These are phyloP conservation scores for Aspergillus incahuasiensis DNA, from an alignment of 495 filamentous ascomycete genomes.

Conservation along the genomic window DNA sequence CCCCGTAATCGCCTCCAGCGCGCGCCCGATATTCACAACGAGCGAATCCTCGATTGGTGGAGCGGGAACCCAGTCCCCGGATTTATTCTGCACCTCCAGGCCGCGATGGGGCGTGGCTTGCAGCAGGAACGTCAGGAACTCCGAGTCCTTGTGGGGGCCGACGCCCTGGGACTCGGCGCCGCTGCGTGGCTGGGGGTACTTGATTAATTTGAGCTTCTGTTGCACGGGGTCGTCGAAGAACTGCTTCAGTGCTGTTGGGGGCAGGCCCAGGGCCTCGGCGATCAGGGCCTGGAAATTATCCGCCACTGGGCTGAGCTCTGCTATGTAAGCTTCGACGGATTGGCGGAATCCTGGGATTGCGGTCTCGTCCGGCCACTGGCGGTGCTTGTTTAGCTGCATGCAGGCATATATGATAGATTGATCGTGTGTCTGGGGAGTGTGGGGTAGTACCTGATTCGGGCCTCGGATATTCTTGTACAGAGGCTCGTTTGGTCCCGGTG, in stretches of 20 bases:
- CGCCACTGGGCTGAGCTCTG: slow-evolving; percentile 62
- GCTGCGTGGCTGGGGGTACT: slow-evolving; percentile 63
- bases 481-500: slow-evolving; percentile 59
- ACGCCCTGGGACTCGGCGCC: slow-evolving; percentile 54
- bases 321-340: slow-evolving; percentile 70
- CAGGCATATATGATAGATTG: too few species aligned
- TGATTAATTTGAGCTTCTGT: slow-evolving; percentile 87
- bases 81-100: slow-evolving; percentile 84
- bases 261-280: slow-evolving; percentile 80
- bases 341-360: slow-evolving; percentile 68
- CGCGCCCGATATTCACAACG: slow-evolving; percentile 91
- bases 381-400: neutral
- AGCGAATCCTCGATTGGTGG: slow-evolving; percentile 50
- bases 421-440: neutral
- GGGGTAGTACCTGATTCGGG: slow-evolving; percentile 54
- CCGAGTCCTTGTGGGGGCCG: slow-evolving; percentile 91
- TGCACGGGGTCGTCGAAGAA: slow-evolving; percentile 79
- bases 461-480: slow-evolving; percentile 75
- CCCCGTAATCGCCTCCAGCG: slow-evolving; percentile 82
- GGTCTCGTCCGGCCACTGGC: slow-evolving; percentile 68
- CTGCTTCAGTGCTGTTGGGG: slow-evolving; percentile 64
- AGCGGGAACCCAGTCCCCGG: slow-evolving; percentile 70
- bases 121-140: slow-evolving; percentile 81
- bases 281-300: slow-evolving; percentile 78
- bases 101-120: slow-evolving; percentile 77